These are phyloP conservation scores for Sporothrix pseudoabietina DNA, from an alignment of 2,329 filamentous ascomycete species.

Conservation along the genomic window DNA sequence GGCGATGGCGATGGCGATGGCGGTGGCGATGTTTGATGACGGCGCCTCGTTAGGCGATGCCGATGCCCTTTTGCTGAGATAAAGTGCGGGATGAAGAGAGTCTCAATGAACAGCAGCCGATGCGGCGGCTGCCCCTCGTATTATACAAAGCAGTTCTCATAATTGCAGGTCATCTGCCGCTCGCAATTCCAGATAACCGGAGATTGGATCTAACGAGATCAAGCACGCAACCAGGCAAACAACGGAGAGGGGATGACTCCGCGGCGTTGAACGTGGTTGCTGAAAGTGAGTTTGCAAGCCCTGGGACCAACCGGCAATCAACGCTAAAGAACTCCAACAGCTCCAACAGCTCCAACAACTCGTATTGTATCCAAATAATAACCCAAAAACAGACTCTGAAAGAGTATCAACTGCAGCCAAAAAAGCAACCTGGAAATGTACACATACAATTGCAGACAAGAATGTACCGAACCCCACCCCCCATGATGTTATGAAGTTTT, in stretches of 20 bases:
- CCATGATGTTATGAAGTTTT: not conserved
- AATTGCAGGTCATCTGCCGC: not conserved
- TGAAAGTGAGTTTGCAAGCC: not conserved
- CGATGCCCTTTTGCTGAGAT: not conserved
- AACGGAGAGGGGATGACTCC: not conserved
- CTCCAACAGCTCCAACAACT: not conserved
- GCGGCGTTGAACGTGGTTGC: not conserved
- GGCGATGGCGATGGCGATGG: not conserved
- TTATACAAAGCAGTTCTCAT: not conserved
- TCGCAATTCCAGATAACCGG: not conserved
- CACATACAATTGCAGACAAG: not conserved
- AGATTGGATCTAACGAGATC: not conserved
- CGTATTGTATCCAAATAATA: not conserved
- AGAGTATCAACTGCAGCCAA: not conserved
- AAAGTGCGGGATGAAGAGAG: not conserved
- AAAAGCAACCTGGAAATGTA: not conserved
- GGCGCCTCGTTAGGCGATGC: not conserved
- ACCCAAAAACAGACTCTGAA: not conserved
- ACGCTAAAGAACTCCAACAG: constrained; percentile 1
- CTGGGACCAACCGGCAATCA: not conserved
- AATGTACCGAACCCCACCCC: not conserved
- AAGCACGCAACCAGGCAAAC: constrained; percentile 5
- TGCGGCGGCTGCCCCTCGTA: not conserved
- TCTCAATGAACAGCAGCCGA: not conserved
- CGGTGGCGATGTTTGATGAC: not conserved